Evolutionary conservation across 2,329 filamentous ascomycete species (phyloP), one percentile per base, ranked within the genome.

Genomic region (Diaporthe nobilis): DNA sequence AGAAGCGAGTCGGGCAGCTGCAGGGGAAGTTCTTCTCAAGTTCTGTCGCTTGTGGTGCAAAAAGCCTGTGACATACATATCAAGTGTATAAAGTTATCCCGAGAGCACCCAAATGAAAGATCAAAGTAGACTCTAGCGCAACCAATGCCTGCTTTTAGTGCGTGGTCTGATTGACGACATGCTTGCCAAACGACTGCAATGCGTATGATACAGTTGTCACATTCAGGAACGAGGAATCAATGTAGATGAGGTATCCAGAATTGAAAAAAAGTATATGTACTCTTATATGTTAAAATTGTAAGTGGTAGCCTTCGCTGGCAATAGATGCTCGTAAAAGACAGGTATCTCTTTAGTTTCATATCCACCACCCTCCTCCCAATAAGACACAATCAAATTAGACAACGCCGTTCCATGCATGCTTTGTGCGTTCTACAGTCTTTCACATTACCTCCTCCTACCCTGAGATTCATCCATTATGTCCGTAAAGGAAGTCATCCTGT

Each of bases 391-490:
- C 42, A 55, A 47, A 61, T 44, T 65, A 28, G 37, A 70, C 28
- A 73, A 73, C 71, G 71, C 71, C 71, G 25, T 15, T 39, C 71
- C 71, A 55, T 53, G 60, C 47, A 73, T 65, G 58, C 58, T 57
- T 57, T 34, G 28, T 57, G 60, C 37, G 65, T 7, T 55, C 44
- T 42, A 12, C 60, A 55, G 61, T 73, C 49, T 47, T 58, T 44
- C 25, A 65, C 2, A 72, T 63, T 63, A 75, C 49, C 74, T 42
- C 47, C 25, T 63, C 58, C 57, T 55, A 28, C 42, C 31, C 53
- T 85, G 84, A 2, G 86, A 87, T 76, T 85, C 82, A 73, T 88
- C 84, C 86, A 91, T 88, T 80, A 91, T 84, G 78, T 87, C 86
- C n/a, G 87, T 86, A 77, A 91, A 90, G 0, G 87, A 89, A 0